Evolutionary conservation across 805 yeast genomes (phyloP), one percentile per base, ranked within the genome.

Genomic region (Ogataea trehaloabstinens): DNA sequence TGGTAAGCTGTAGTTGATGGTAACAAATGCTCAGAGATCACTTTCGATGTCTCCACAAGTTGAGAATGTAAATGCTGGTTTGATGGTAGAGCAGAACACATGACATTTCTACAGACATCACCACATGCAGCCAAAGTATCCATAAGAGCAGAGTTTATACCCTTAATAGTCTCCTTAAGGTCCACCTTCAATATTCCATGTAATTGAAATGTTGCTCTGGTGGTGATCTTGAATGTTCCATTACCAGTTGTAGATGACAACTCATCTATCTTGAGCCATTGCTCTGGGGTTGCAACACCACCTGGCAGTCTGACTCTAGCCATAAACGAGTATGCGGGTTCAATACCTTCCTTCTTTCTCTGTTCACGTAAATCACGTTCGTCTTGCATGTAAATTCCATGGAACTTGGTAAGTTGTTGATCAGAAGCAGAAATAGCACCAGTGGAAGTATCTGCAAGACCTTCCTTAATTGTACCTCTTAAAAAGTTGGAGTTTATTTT

Each of bases 41-140:
- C 63, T 25, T 76, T 59, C 22, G 91, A 87, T 34, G 75, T 65
- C 10, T 71, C 68, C 29, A 81, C 74, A 48, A 91, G 74, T 66
- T 90, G 90, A 22, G 67, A 64, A 61, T 91, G 97, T 37, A 91
- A 74, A 57, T 80, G 80, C 36, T 89, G 85, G 58, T 88, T 88
- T 21, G 75, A 76, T 13, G 97, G 97, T 22, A 87, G 70, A n/a
- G 96, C 95, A 42, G 91, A 77, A 38, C 85, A 75, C 82, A 90
- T 91, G 31, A 91, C 96, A 60, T 91, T 91, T 76, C 98, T 84
- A 69, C 87, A 86, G 31, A 91, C 98, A 70, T 91, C 98, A 72
- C 98, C 98, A 73, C 97, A 91, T 1, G 98, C 98, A 44, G 95
- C 98, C 43, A 91, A 75, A 6, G 97, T 90, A 60, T 93, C 98